A percentile compares a stretch with the other conserved stretches of the same genome.
Conservation (phyloP, 1,284 basidiomycete genomes). For the Leccinum subrobustum region DNA sequence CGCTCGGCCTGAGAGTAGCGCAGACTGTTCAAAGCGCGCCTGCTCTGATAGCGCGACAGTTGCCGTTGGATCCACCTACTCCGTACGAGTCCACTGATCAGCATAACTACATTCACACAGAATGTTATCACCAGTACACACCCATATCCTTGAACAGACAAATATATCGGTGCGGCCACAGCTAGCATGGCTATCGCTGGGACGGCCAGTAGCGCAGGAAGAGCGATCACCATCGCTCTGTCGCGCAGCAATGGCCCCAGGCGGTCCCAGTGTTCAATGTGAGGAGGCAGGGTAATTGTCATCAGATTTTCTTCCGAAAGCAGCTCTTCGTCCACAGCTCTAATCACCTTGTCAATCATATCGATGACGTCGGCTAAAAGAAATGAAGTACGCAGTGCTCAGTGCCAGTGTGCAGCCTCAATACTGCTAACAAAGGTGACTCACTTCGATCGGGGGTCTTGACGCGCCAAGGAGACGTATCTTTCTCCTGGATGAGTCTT, state of each 20-base stretch:
- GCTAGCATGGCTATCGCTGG: too few relatives aligned
- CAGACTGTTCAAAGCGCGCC: too few relatives aligned
- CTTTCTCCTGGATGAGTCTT: conserved; percentile 14
- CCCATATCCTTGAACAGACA: too few relatives aligned
- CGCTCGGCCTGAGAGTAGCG: too few relatives aligned
- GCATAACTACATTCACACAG: too few relatives aligned
- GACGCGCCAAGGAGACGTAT: conserved; percentile 18
- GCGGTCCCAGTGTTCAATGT: conserved; percentile 20
- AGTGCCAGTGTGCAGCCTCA: not conserved
- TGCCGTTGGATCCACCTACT: too few relatives aligned
- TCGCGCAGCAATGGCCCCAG: conserved; percentile 8
- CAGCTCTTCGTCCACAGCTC: conserved; percentile 20
- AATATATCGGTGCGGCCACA: too few relatives aligned
- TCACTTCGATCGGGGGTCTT: conserved; percentile 23
- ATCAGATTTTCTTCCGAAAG: conserved; percentile 21
- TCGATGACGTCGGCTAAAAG: conserved; percentile 17
- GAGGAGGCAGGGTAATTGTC: conserved; percentile 17
- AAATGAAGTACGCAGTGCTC: not conserved
- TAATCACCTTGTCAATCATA: conserved; percentile 27
- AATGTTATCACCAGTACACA: too few relatives aligned
- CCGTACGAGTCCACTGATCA: too few relatives aligned
- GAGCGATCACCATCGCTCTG: too few relatives aligned
- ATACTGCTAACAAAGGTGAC: not conserved
- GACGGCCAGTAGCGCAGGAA: too few relatives aligned
- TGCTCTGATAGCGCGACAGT: too few relatives aligned